Evolutionary conservation across 2,329 filamentous ascomycete species (phyloP).

Genomic region (Penicillium capsulatum): DNA sequence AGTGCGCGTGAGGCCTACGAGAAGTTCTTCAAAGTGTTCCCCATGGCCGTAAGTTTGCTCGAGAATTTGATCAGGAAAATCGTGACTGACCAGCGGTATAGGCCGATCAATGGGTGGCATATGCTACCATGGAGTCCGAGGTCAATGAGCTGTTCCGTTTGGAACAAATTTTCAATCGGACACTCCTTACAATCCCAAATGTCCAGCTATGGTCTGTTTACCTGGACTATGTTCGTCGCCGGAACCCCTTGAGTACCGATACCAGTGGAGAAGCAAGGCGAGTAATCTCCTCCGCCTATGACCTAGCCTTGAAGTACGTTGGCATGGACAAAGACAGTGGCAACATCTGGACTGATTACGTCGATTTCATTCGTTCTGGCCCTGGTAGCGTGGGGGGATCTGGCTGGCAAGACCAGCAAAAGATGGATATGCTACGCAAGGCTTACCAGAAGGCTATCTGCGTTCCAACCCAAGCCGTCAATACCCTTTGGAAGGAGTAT

Average conservation of each 20-base stretch:
- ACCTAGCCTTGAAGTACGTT: constrained; percentile 84
- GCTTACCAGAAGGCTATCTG: constrained; percentile 87
- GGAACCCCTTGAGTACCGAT: constrained; percentile 82
- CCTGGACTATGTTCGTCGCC: constrained; percentile 87
- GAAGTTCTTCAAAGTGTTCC: constrained; percentile 82
- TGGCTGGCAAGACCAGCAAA: constrained; percentile 95
- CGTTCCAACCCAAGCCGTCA: constrained; percentile 77
- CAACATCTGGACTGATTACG: constrained; percentile 88
- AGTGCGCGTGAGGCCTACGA: constrained; percentile 77
- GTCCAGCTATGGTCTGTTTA: constrained; percentile 90
- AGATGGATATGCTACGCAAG: constrained; percentile 90
- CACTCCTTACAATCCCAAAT: constrained; percentile 72
- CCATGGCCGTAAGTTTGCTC: constrained; percentile 74
- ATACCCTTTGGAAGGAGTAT: constrained; percentile 93
- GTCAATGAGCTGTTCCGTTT: constrained; percentile 76
- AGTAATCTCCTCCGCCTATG: constrained; percentile 80
- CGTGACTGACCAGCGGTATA: too few species aligned
- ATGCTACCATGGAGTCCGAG: constrained; percentile 83
- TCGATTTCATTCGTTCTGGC: constrained; percentile 84
- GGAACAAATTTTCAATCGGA: constrained; percentile 77
- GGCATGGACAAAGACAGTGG: constrained; percentile 89
- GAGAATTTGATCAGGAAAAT: too few species aligned
- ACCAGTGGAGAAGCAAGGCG: constrained; percentile 68
- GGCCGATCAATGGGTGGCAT: constrained; percentile 89
- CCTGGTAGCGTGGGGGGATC: constrained; percentile 81